Percentiles rank a stretch among this genome's conserved stretches.
Evolutionary conservation across 2,329 filamentous ascomycete species (phyloP).

Genomic region (Cladophialophora carrionii): DNA sequence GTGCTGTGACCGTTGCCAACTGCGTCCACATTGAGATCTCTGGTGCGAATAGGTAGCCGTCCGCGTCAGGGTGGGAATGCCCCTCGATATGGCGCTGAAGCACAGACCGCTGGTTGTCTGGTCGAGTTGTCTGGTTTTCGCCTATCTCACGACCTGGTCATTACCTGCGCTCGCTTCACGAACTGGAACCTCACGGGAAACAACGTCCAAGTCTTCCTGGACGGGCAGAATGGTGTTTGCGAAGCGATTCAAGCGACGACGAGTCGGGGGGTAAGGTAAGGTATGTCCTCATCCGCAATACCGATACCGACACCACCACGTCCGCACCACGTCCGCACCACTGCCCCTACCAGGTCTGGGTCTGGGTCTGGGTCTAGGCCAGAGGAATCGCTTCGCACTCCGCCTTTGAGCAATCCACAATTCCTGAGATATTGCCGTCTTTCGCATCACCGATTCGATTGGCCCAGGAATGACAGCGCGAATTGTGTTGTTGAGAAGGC

Average conservation of each 20-base stretch:
- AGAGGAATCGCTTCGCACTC: conserved; percentile 8
- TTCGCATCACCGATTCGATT: conserved; percentile 18
- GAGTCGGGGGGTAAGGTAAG: not conserved
- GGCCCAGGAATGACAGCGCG: conserved; percentile 6
- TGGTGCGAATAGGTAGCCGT: conserved; percentile 15
- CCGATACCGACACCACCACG: too few species aligned
- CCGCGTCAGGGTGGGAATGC: conserved; percentile 16
- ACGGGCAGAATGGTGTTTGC: conserved; percentile 12
- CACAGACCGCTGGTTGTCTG: too few species aligned
- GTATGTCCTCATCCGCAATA: conserved; percentile 11
- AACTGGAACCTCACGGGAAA: conserved; percentile 17
- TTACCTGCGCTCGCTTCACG: conserved; percentile 21
- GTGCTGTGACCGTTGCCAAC: too few species aligned
- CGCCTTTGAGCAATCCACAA: conserved; percentile 22
- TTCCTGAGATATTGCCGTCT: conserved; percentile 18
- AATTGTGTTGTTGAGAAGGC: conserved; percentile 1
- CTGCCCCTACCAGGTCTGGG: conserved; percentile 6
- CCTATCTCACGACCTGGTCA: conserved; percentile 13
- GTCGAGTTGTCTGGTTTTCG: conserved; percentile 21
- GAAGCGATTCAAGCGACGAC: conserved; percentile 13
- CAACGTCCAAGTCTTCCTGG: conserved; percentile 18
- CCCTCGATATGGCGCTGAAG: conserved; percentile 4
- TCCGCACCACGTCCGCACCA: conserved; percentile 1
- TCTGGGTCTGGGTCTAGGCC: too few species aligned
- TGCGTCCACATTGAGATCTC: conserved; percentile 2